These are phyloP conservation scores for Choiromyces venosus DNA, from an alignment of 495 filamentous ascomycete species.

Conservation along the genomic window DNA sequence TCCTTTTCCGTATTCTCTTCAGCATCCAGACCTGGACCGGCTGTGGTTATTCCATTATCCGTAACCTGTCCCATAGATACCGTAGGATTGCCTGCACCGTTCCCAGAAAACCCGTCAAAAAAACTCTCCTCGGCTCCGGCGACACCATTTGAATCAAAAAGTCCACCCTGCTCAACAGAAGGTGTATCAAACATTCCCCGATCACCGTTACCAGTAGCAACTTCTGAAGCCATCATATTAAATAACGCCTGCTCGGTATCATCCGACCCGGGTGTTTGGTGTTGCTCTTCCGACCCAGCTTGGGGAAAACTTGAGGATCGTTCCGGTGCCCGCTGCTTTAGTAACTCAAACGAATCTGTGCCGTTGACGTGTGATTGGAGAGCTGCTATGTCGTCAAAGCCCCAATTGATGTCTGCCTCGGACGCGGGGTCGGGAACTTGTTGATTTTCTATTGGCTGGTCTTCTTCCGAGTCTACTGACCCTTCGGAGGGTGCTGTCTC, in stretches of 20 bases:
- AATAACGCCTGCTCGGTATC: conserved; percentile 43
- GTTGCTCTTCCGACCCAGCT: conserved; percentile 45
- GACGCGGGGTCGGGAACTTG: conserved; percentile 36
- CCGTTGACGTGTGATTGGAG: conserved; percentile 50
- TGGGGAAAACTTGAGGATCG: conserved; percentile 61
- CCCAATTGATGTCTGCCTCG: conserved; percentile 52
- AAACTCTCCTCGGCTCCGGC: conserved; percentile 29
- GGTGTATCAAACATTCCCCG: conserved; percentile 40
- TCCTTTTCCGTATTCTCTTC: conserved; percentile 2
- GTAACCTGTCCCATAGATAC: conserved; percentile 45
- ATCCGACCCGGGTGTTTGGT: conserved; percentile 40
- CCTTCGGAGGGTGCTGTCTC: conserved; percentile 10
- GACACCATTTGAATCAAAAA: conserved; percentile 43
- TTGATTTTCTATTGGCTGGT: conserved; percentile 3
- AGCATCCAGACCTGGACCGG: not conserved
- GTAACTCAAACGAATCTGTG: conserved; percentile 54
- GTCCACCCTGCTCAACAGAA: conserved; percentile 39
- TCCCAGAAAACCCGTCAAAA: conserved; percentile 14
- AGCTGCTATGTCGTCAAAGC: conserved; percentile 53
- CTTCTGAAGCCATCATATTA: conserved; percentile 29
- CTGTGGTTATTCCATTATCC: conserved; percentile 13
- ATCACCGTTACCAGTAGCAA: conserved; percentile 30
- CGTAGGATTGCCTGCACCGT: conserved; percentile 15
- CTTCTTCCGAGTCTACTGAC: not conserved
- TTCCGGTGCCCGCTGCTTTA: conserved; percentile 47